phyloP scores from a whole-genome alignment of 768 basidiomycete genomes.

The Leccinum aurantiacum region DNA sequence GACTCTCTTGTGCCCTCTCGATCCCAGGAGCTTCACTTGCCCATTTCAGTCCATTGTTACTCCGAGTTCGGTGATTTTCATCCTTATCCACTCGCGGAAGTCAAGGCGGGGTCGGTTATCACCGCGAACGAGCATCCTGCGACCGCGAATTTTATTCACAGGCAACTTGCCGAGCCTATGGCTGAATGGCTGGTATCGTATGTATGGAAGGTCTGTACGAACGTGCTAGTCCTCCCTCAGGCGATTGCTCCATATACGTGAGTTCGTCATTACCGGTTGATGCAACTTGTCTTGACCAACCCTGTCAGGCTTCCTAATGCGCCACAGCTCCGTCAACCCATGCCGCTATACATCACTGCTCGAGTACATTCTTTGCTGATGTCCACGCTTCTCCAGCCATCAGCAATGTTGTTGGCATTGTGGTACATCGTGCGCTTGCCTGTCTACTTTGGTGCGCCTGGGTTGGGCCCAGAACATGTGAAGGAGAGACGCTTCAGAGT shows the following conservation, averaged over 20 bases:
- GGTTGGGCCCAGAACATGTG: conserved; percentile 49
- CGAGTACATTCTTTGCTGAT: conserved; percentile 72
- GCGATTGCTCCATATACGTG: conserved; percentile 56
- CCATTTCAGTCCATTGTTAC: conserved; percentile 26
- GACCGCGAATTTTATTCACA: conserved; percentile 56
- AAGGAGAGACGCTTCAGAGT: conserved; percentile 66
- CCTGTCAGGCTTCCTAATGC: conserved; percentile 29
- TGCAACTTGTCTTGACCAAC: conserved; percentile 12
- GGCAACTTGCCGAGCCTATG: conserved; percentile 72
- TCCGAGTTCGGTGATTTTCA: conserved; percentile 26
- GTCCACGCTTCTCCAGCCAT: conserved; percentile 80
- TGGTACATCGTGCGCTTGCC: conserved; percentile 84
- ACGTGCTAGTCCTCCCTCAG: conserved; percentile 59
- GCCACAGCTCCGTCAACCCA: conserved; percentile 39
- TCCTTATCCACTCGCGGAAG: conserved; percentile 13
- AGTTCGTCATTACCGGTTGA: conserved; percentile 27
- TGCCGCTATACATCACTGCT: conserved; percentile 46
- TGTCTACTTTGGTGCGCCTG: conserved; percentile 57
- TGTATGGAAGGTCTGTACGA: conserved; percentile 81
- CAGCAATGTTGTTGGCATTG: conserved; percentile 71
- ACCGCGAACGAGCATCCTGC: conserved; percentile 38
- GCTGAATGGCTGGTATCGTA: conserved; percentile 78
- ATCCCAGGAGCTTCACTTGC: conserved; percentile 19
- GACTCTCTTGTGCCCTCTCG: conserved; percentile 19
- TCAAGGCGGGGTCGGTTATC: conserved; percentile 33